These are phyloP conservation scores for Tetrapyrgos nigripes DNA, from an alignment of 1,284 basidiomycete species.

Conservation along the genomic window DNA sequence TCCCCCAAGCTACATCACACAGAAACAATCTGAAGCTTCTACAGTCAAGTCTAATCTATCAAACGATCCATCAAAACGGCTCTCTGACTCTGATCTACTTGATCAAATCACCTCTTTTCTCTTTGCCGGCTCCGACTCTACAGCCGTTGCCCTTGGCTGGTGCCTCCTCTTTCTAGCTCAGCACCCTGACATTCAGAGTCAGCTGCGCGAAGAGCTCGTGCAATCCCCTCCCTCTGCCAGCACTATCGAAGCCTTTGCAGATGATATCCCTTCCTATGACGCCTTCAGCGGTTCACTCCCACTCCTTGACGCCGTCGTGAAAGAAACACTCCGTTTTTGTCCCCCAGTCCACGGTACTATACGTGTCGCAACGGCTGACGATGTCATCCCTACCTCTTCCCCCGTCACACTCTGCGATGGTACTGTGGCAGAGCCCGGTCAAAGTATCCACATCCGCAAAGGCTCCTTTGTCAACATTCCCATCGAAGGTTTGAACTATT, in stretches of 20 bases:
- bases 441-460: conserved; percentile 49
- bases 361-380: conserved; percentile 55
- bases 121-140: conserved; percentile 61
- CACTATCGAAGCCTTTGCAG: conserved; percentile 9
- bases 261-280: conserved; percentile 30
- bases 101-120: conserved; percentile 61
- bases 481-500: conserved; percentile 57
- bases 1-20: not conserved
- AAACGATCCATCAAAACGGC: conserved; percentile 42
- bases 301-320: conserved; percentile 61
- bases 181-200: conserved; percentile 52
- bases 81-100: conserved; percentile 55
- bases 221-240: not conserved
- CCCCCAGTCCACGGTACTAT: conserved; percentile 61
- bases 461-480: conserved; percentile 62
- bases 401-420: conserved; percentile 55
- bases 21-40: conserved; percentile 5
- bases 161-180: conserved; percentile 58
- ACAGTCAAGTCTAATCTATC: conserved; percentile 56
- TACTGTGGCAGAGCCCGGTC: conserved; percentile 36
- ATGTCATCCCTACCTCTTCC: conserved; percentile 55
- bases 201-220: conserved; percentile 49
- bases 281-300: conserved; percentile 50
- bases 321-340: conserved; percentile 56
- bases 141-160: conserved; percentile 59